These are phyloP conservation scores for Blastobotrys persicus DNA, from an alignment of 1,139 yeast genomes.

Conservation along the genomic window DNA sequence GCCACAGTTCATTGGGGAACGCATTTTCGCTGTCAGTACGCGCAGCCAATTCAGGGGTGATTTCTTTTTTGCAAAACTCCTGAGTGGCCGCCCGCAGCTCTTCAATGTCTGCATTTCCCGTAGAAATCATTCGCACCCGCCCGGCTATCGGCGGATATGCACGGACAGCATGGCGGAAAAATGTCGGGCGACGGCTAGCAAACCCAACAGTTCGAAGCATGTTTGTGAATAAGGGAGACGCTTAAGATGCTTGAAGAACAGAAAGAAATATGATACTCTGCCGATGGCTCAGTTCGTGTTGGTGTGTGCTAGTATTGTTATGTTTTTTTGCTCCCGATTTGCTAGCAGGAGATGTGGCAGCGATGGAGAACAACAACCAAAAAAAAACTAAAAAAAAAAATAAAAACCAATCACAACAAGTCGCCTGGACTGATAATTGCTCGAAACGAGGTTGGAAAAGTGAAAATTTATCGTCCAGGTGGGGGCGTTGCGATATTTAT, in stretches of 20 bases:
- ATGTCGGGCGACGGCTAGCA: not conserved
- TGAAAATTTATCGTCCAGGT: not conserved
- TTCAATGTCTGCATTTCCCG: slow-evolving; percentile 26
- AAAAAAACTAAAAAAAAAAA: too few relatives aligned
- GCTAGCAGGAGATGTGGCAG: too few relatives aligned
- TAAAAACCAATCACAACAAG: too few relatives aligned
- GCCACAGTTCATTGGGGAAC: slow-evolving; percentile 38
- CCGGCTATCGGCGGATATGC: not conserved
- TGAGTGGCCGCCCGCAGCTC: slow-evolving; percentile 36
- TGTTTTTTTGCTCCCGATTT: not conserved
- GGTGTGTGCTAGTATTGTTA: not conserved
- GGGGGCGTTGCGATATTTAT: not conserved
- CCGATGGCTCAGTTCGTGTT: not conserved
- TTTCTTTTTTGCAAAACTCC: slow-evolving; percentile 35
- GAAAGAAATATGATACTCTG: too few relatives aligned
- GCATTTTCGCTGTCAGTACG: slow-evolving; percentile 32
- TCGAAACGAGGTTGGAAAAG: not conserved
- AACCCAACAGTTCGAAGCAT: not conserved
- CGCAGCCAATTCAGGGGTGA: slow-evolving; percentile 33
- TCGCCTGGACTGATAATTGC: too few relatives aligned
- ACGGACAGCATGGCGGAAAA: not conserved
- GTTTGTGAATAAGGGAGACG: too few relatives aligned
- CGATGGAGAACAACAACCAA: too few relatives aligned
- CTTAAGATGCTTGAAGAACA: too few relatives aligned
- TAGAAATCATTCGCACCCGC: slow-evolving; percentile 5